phyloP scores from a whole-genome alignment of 1,284 basidiomycete species.

The Ceratobasidium sp. region DNA sequence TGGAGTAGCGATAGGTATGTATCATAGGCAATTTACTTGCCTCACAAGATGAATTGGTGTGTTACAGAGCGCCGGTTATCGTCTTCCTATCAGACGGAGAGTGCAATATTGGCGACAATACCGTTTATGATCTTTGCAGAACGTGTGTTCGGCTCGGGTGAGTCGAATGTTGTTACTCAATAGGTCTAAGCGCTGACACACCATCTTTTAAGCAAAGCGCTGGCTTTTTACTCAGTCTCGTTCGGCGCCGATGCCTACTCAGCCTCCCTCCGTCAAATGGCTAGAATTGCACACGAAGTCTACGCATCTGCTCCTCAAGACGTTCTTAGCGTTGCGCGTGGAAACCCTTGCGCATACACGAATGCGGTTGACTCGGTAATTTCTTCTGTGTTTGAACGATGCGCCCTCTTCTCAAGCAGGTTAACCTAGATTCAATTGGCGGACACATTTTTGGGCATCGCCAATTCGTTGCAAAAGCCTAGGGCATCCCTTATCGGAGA shows the following conservation, averaged over 20 bases:
- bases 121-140: conserved; percentile 64
- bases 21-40: not conserved
- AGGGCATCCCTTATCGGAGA: conserved; percentile 61
- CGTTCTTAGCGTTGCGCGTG: conserved; percentile 59
- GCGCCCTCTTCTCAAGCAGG: not conserved
- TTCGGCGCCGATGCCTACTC: conserved; percentile 63
- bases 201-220: conserved; percentile 61
- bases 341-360: conserved; percentile 65
- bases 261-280: conserved; percentile 65
- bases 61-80: conserved; percentile 67
- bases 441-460: conserved; percentile 72
- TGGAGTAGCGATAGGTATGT: conserved; percentile 71
- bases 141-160: conserved; percentile 66
- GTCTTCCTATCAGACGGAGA: conserved; percentile 75
- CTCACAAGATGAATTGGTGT: not conserved
- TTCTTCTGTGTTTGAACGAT: not conserved
- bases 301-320: conserved; percentile 65
- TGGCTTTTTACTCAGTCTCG: conserved; percentile 72
- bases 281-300: conserved; percentile 65
- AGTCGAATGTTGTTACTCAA: conserved; percentile 44
- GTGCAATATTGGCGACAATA: conserved; percentile 52
- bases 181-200: not conserved
- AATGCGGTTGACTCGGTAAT: conserved; percentile 68
- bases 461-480: conserved; percentile 70
- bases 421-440: conserved; percentile 66